phyloP scores from a whole-genome alignment of 2,329 filamentous ascomycete genomes.

The Teratosphaeria gauchensis region DNA sequence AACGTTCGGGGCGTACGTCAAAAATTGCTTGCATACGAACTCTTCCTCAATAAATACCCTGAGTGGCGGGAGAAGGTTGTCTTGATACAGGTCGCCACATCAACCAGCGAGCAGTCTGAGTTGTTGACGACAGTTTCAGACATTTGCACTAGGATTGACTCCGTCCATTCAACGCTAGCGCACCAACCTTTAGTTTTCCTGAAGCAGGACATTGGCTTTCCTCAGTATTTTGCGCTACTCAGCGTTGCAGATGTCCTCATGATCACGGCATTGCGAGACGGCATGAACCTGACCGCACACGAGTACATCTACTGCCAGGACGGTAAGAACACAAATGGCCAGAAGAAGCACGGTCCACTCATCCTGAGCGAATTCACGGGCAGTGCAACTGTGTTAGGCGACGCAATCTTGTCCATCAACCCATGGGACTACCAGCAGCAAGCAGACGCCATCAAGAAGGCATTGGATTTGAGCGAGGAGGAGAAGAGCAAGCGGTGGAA shows the following conservation, averaged over 20 bases:
- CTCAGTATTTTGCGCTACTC: constrained; percentile 84
- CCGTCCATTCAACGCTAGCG: constrained; percentile 76
- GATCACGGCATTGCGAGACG: constrained; percentile 90
- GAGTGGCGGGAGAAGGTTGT: constrained; percentile 81
- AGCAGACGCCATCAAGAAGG: constrained; percentile 72
- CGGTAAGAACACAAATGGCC: constrained; percentile 51
- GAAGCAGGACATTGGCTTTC: constrained; percentile 87
- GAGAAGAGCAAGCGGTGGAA: constrained; percentile 69
- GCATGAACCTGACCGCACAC: constrained; percentile 94
- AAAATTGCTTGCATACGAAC: constrained; percentile 83
- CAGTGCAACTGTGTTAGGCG: constrained; percentile 73
- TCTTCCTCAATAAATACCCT: constrained; percentile 90
- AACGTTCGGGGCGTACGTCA: constrained; percentile 85
- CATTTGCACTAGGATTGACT: constrained; percentile 91
- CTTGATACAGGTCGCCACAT: constrained; percentile 87
- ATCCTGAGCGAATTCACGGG: constrained; percentile 95
- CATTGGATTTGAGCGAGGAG: constrained; percentile 66
- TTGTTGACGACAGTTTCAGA: constrained; percentile 82
- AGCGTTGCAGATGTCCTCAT: constrained; percentile 85
- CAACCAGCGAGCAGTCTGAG: constrained; percentile 78
- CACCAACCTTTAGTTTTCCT: constrained; percentile 91
- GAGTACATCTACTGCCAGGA: constrained; percentile 93
- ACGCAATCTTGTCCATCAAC: constrained; percentile 76
- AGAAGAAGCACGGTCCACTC: constrained; percentile 78
- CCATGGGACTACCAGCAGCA: constrained; percentile 91